Evolutionary conservation across 495 filamentous ascomycete genomes (phyloP).

Genomic region (Tuber brumale): DNA sequence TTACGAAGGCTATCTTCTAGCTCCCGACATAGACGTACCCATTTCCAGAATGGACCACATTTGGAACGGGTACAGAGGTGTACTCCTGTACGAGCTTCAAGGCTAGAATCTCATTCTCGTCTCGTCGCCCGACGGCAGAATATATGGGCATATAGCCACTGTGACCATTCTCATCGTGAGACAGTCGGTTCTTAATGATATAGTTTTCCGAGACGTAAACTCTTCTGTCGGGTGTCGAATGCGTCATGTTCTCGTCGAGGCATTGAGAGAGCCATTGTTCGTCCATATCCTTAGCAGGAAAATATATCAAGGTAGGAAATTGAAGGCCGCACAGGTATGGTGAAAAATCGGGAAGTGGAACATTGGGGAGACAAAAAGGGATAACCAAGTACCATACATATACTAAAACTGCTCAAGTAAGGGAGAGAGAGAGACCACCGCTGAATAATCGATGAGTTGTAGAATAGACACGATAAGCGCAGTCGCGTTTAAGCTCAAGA

Average conservation of each 20-base stretch:
- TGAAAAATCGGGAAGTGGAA: neutral
- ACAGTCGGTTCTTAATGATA: constrained; percentile 14
- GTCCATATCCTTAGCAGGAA: neutral
- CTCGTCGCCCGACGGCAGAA: constrained; percentile 7
- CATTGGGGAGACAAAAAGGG: neutral
- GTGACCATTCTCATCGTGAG: neutral
- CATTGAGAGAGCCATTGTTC: constrained; percentile 14
- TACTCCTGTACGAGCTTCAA: constrained; percentile 7
- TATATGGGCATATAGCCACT: constrained; percentile 9
- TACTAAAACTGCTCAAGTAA: neutral
- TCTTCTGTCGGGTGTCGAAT: neutral
- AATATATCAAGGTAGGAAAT: neutral
- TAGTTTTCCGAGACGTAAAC: constrained; percentile 3
- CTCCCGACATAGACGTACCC: neutral
- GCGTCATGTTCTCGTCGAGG: neutral
- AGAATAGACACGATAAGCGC: neutral
- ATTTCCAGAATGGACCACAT: constrained; percentile 9
- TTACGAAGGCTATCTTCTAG: neutral
- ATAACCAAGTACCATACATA: neutral
- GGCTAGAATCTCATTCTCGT: constrained; percentile 19
- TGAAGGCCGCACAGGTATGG: neutral
- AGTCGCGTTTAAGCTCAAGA: neutral
- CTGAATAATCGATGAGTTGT: neutral
- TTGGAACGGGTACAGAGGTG: constrained; percentile 8
- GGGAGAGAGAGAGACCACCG: neutral